Evolutionary conservation across 2,329 filamentous ascomycete species (phyloP).

Genomic region (Diplodia scrobiculata): DNA sequence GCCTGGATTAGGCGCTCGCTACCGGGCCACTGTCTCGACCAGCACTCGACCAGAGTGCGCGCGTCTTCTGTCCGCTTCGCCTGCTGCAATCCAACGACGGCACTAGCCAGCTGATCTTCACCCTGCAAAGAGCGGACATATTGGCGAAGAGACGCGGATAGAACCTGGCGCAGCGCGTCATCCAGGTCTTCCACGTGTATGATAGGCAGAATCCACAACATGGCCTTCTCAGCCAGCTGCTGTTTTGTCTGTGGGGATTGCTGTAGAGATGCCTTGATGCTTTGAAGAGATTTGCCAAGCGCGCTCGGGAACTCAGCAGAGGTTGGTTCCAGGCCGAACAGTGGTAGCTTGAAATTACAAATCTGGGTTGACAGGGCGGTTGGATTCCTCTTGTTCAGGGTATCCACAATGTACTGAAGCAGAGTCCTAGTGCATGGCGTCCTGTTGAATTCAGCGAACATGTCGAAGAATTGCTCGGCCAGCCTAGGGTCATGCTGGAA

Average conservation of each 20-base stretch:
- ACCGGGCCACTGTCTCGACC: constrained; percentile 29
- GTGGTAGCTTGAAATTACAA: constrained; percentile 70
- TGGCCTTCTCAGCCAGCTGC: constrained; percentile 51
- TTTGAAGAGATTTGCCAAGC: constrained; percentile 65
- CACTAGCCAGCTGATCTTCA: constrained; percentile 22
- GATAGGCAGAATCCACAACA: constrained; percentile 54
- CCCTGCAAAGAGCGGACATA: constrained; percentile 34
- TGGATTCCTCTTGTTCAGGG: constrained; percentile 63
- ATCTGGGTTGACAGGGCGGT: constrained; percentile 59
- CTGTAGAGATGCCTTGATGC: constrained; percentile 58
- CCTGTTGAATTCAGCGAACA: constrained; percentile 70
- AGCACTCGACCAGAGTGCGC: constrained; percentile 35
- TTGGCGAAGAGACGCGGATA: constrained; percentile 49
- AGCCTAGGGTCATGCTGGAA: constrained; percentile 67
- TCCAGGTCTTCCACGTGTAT: constrained; percentile 53
- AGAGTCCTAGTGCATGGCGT: constrained; percentile 67
- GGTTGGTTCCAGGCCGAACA: constrained; percentile 64
- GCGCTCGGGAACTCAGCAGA: constrained; percentile 73
- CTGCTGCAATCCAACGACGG: constrained; percentile 9
- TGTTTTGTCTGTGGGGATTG: constrained; percentile 40
- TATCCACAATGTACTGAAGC: constrained; percentile 70
- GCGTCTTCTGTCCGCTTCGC: constrained; percentile 35
- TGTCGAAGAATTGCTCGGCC: constrained; percentile 76
- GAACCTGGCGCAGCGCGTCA: constrained; percentile 56
- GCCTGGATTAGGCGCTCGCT: constrained; percentile 25